Conservation (phyloP, 1,284 basidiomycete species). For the Paramarasmius palmivorus region DNA sequence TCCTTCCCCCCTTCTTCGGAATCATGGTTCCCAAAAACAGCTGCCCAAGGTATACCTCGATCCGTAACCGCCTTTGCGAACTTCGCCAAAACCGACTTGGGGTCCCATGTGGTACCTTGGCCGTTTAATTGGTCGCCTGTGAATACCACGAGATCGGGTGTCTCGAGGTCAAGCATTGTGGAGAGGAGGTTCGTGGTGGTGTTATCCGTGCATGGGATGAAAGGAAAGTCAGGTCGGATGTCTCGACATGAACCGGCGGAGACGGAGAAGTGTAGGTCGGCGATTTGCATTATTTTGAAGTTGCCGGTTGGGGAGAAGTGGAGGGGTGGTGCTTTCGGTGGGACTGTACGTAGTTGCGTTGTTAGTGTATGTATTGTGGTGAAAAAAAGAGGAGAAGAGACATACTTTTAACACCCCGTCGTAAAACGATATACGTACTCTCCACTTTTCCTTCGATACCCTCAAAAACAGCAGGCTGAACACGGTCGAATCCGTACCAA, state of each 20-base stretch:
- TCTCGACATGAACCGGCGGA: slow-evolving; percentile 74
- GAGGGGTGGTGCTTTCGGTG: slow-evolving; percentile 70
- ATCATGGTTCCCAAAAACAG: slow-evolving; percentile 93
- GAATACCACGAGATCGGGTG: slow-evolving; percentile 90
- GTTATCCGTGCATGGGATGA: slow-evolving; percentile 51
- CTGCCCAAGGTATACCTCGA: slow-evolving; percentile 84
- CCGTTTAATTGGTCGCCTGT: slow-evolving; percentile 87
- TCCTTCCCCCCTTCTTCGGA: slow-evolving; percentile 68
- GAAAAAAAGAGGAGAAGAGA: slow-evolving; percentile 9
- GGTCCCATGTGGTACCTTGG: slow-evolving; percentile 87
- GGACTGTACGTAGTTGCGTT: slow-evolving; percentile 43
- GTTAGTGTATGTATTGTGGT: not conserved
- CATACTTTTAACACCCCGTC: slow-evolving; percentile 68
- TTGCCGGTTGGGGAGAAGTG: slow-evolving; percentile 82
- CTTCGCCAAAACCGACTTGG: slow-evolving; percentile 83
- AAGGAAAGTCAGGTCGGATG: too few species aligned
- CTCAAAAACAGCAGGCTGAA: too few species aligned
- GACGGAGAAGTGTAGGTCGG: slow-evolving; percentile 88
- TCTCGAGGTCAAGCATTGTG: slow-evolving; percentile 76
- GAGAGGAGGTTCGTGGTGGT: slow-evolving; percentile 72
- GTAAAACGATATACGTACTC: slow-evolving; percentile 60
- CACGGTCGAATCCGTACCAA: slow-evolving; percentile 88
- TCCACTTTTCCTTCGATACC: slow-evolving; percentile 39
- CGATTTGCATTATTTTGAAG: slow-evolving; percentile 89
- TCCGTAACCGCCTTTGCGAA: slow-evolving; percentile 79